Conservation (phyloP, 176 grass and related monocot genomes). For the Luzula sylvatica region DNA sequence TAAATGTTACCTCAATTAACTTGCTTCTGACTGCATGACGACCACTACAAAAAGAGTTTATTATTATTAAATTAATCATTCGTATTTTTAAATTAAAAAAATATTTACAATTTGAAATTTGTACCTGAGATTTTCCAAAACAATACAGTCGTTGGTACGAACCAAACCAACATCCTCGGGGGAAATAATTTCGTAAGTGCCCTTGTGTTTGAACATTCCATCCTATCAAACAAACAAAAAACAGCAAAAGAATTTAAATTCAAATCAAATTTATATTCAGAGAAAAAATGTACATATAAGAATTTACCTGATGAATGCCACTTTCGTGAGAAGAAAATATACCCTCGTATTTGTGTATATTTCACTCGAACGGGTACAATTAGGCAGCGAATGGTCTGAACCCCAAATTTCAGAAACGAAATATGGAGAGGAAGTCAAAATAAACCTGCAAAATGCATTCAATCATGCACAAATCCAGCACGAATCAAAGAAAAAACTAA, state of each 20-base stretch:
- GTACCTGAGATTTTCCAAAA: constrained; percentile 96
- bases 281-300: not conserved
- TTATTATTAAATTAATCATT: not conserved
- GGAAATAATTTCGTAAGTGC: constrained; percentile 96
- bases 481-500: too few relatives aligned
- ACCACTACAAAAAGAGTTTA: constrained; percentile 47
- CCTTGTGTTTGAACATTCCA: constrained; percentile 98
- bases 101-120: too few relatives aligned
- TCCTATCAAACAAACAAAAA: constrained; percentile 43
- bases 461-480: too few relatives aligned
- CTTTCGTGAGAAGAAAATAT: constrained; percentile 99
- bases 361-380: too few relatives aligned
- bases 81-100: too few relatives aligned
- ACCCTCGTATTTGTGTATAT: too few relatives aligned
- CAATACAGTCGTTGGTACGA: constrained; percentile 93
- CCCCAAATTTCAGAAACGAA: too few relatives aligned
- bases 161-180: constrained; percentile 91
- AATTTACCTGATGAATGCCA: constrained; percentile 89
- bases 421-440: too few relatives aligned
- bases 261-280: too few relatives aligned
- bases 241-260: not conserved
- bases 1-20: constrained; percentile 66
- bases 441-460: too few relatives aligned
- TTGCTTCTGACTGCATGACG: constrained; percentile 86
- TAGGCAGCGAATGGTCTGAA: too few relatives aligned